Conservation (phyloP, 305 asterid genomes). For the Salvia sclarea region DNA sequence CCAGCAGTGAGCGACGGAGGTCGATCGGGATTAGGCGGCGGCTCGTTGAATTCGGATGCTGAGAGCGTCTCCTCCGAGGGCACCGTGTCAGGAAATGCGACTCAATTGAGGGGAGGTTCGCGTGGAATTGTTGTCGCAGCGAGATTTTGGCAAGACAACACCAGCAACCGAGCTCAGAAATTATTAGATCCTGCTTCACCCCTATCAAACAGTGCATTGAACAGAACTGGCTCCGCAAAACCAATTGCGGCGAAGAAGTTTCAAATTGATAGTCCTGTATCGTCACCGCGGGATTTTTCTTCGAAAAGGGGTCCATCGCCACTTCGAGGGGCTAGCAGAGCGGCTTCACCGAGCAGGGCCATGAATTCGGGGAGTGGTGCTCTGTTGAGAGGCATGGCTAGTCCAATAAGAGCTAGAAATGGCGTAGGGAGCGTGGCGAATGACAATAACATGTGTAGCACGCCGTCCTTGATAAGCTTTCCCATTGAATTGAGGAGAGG, state of each 20-base stretch:
- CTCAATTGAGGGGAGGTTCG: constrained; percentile 40
- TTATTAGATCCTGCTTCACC: constrained; percentile 49
- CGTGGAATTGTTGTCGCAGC: constrained; percentile 54
- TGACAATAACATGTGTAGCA: constrained; percentile 44
- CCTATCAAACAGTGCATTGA: constrained; percentile 39
- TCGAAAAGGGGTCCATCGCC: constrained; percentile 61
- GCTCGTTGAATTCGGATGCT: constrained; percentile 46
- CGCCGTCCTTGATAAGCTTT: constrained; percentile 59
- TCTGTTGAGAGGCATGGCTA: constrained; percentile 55
- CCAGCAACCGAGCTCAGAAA: constrained; percentile 36
- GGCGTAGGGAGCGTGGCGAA: constrained; percentile 38
- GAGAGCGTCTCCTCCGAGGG: constrained; percentile 51
- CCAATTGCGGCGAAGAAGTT: constrained; percentile 40
- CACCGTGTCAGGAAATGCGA: constrained; percentile 32
- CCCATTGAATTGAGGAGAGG: constrained; percentile 73
- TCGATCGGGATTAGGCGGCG: constrained; percentile 35
- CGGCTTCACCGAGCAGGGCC: constrained; percentile 69
- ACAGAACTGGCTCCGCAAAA: constrained; percentile 43
- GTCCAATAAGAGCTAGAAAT: constrained; percentile 62
- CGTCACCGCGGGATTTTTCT: constrained; percentile 48
- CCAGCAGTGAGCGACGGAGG: constrained; percentile 26
- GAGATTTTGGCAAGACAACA: constrained; percentile 44
- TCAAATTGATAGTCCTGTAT: constrained; percentile 43
- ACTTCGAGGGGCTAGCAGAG: constrained; percentile 55
- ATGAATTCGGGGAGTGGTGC: constrained; percentile 41